Base-by-base conservation (phyloP, 176 grass and related monocot genomes). In the Carex parvula region DNA sequence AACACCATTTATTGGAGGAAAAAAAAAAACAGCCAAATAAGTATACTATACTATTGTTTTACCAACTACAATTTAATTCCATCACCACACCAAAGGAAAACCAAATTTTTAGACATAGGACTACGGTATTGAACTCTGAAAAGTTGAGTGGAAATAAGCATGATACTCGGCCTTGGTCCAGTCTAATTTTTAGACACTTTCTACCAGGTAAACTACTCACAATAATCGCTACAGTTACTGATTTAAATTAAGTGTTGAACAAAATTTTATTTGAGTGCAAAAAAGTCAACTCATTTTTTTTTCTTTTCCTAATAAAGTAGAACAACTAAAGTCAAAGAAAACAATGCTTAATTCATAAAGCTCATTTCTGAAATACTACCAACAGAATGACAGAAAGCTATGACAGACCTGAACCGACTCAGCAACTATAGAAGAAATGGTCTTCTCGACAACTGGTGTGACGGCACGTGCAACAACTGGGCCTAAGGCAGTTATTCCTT, bases 371-470 rank as follows among this genome's bases (percentile, higher is more conserved):
- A 71, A 17, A 57, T 26, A 78, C 21, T 32, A 32, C 52, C 57
- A 56, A 74, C 81, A 67, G 81, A 87, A 78, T 50, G 86, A 89
- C 20, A 69, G 50, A 56, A 89, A 73, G 73, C 48, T 69, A 85
- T 33, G 29, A 33, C 83, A 33, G 22, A 98, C 95, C 95, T 98
- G 95, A 90, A 98, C 88, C 73, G 92, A 87, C 84, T 98, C 92
- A 82, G 89, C 81, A 83, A 95, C 86, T 87, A 90, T 80, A 84
- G 92, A 91, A 89, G 89, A 90, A 64, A 96, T 82, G 5, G 83
- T 84, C 77, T 96, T 96, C 77, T 96, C 94, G 79, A 98, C 82
- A 83, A 85, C 64, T 83, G 95, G 95, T 61, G 88, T 41, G 60
- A 91, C 87, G 46, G 91, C 86, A 62, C 91, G 84, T 81, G 95